Conservation (phyloP, 495 filamentous ascomycete genomes). For the Amphirosellinia nigrospora region DNA sequence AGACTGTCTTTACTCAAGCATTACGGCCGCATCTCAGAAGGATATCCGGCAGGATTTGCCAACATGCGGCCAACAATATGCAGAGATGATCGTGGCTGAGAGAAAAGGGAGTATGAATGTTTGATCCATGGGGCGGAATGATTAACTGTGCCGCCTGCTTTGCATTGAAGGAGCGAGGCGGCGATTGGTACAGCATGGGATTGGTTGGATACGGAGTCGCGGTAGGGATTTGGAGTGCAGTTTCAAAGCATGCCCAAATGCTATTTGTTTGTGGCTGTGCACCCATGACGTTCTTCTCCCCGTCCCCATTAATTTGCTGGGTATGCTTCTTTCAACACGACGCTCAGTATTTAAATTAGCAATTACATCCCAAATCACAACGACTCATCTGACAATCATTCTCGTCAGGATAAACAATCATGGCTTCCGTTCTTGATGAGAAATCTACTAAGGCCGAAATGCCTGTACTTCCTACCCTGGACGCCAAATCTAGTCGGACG, state of each 20-base stretch:
- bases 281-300: conserved; percentile 8
- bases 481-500: conserved; percentile 27
- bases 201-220: conserved; percentile 1
- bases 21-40: conserved; percentile 7
- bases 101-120: conserved; percentile 7
- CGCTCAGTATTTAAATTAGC: conserved; percentile 22
- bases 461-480: conserved; percentile 24
- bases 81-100: not conserved
- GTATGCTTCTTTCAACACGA: conserved; percentile 16
- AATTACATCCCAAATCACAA: conserved; percentile 26
- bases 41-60: conserved; percentile 2
- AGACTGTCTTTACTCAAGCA: conserved; percentile 5
- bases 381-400: conserved; percentile 27
- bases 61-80: not conserved
- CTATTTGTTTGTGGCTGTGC: conserved; percentile 2
- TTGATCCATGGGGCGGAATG: conserved; percentile 1
- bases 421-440: conserved; percentile 25
- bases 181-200: conserved; percentile 8
- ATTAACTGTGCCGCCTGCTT: conserved; percentile 12
- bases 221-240: not conserved
- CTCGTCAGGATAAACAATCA: conserved; percentile 24
- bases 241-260: not conserved
- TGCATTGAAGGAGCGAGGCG: not conserved
- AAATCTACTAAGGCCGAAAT: conserved; percentile 27
- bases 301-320: conserved; percentile 8